These are phyloP conservation scores for Aspergillus sparsus DNA, from an alignment of 495 filamentous ascomycete species.

Conservation along the genomic window DNA sequence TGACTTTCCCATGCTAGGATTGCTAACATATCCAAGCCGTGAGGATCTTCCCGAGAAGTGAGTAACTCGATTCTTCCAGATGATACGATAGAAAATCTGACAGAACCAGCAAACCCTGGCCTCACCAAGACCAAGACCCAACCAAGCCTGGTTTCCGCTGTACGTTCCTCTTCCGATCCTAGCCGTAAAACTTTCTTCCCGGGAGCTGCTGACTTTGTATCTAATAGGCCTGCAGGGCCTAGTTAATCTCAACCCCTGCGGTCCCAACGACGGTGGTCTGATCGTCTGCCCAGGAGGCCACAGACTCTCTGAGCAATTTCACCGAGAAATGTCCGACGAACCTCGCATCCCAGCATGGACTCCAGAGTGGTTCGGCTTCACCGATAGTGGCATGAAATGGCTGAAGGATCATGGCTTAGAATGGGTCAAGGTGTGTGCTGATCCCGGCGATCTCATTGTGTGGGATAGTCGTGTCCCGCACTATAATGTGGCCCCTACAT, in stretches of 20 bases:
- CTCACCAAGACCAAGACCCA: constrained; percentile 50
- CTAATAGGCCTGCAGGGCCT: constrained; percentile 44
- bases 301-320: constrained; percentile 37
- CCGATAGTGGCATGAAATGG: constrained; percentile 42
- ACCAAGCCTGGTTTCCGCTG: constrained; percentile 44
- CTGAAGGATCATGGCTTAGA: constrained; percentile 34
- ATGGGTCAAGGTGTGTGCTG: constrained; percentile 43
- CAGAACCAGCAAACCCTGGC: constrained; percentile 39
- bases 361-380: constrained; percentile 43
- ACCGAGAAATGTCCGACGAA: constrained; percentile 37
- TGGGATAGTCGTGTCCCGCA: constrained; percentile 47
- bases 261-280: constrained; percentile 46
- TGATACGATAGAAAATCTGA: not conserved
- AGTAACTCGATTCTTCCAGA: not conserved
- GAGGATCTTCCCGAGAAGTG: constrained; percentile 36
- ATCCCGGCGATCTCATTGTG: constrained; percentile 44
- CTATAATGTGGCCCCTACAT: constrained; percentile 38
- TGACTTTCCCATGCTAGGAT: not conserved
- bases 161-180: constrained; percentile 7
- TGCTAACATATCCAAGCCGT: constrained; percentile 20
- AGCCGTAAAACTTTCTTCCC: not conserved
- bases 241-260: constrained; percentile 45
- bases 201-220: not conserved
- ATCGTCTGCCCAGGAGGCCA: constrained; percentile 41
- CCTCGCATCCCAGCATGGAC: constrained; percentile 40